These are phyloP conservation scores for Anthracocystis panici-leucophaei DNA, from an alignment of 1,284 basidiomycete genomes.

Conservation along the genomic window DNA sequence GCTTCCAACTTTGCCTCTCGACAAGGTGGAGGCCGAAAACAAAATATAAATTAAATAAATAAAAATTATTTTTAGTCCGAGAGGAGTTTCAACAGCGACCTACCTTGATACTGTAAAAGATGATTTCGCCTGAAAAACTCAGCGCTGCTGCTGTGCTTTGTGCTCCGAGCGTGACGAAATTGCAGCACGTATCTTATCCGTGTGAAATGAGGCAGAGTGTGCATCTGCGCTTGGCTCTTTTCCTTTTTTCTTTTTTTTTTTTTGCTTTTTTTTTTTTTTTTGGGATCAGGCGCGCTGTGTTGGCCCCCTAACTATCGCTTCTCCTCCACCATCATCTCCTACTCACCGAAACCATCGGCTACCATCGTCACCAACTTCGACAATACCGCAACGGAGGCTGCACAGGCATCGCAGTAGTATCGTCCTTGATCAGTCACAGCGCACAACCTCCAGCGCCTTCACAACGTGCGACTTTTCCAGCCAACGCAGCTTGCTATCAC, in stretches of 20 bases:
- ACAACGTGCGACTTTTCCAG: conserved; percentile 7
- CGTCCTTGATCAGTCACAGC: not conserved
- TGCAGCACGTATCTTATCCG: not conserved
- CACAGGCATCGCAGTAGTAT: not conserved
- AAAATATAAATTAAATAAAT: not conserved
- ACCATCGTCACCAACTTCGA: not conserved
- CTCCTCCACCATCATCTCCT: conserved; percentile 24
- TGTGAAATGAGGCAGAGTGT: not conserved
- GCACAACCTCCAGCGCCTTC: not conserved
- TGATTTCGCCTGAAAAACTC: too few species aligned
- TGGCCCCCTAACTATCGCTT: conserved; percentile 15
- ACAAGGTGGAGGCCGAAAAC: conserved; percentile 21
- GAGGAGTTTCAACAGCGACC: too few species aligned
- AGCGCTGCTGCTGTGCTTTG: not conserved
- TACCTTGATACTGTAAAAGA: too few species aligned
- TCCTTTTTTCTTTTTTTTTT: conserved; percentile 1
- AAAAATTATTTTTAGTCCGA: not conserved
- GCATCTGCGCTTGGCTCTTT: conserved; percentile 12
- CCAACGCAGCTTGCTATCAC: not conserved
- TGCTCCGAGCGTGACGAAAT: not conserved
- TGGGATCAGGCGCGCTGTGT: not conserved
- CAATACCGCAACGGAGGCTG: not conserved
- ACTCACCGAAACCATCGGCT: not conserved
- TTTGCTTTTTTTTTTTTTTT: conserved; percentile 1
- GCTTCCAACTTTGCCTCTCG: conserved; percentile 1